Evolutionary conservation across 2,329 filamentous ascomycete genomes (phyloP).

Genomic region (Hypoxylon sp.): DNA sequence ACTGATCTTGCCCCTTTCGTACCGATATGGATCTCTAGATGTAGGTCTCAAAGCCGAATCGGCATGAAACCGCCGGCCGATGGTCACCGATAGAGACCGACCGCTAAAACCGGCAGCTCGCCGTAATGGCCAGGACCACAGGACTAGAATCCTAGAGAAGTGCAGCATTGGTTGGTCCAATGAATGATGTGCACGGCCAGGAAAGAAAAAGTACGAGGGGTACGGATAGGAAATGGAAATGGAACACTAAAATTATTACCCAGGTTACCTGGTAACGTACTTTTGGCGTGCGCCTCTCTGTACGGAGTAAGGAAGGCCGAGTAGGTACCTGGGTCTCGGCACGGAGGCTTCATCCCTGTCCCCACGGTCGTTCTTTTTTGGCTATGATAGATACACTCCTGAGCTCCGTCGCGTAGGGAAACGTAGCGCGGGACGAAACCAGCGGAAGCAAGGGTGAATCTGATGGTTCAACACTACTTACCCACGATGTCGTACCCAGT

Average conservation of each 20-base stretch:
- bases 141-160: conserved; percentile 29
- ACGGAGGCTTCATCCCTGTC: conserved; percentile 34
- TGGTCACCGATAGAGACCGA: conserved; percentile 43
- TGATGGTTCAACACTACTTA: conserved; percentile 25
- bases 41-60: conserved; percentile 42
- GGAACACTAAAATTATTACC: conserved; percentile 34
- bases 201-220: conserved; percentile 24
- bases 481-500: conserved; percentile 39
- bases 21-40: conserved; percentile 31
- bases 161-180: conserved; percentile 22
- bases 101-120: conserved; percentile 47
- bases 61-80: conserved; percentile 40
- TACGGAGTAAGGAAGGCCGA: conserved; percentile 34
- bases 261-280: conserved; percentile 28
- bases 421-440: conserved; percentile 35
- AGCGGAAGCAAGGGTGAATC: conserved; percentile 40
- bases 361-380: conserved; percentile 26
- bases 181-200: conserved; percentile 37
- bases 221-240: conserved; percentile 29
- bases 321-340: conserved; percentile 33
- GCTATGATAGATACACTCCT: conserved; percentile 30
- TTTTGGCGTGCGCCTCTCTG: conserved; percentile 8
- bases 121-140: conserved; percentile 35
- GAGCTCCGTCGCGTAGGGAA: conserved; percentile 16
- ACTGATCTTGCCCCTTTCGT: conserved; percentile 35